These are phyloP conservation scores for Volvox africanus DNA, from an alignment of 139 green algal species.

Conservation along the genomic window DNA sequence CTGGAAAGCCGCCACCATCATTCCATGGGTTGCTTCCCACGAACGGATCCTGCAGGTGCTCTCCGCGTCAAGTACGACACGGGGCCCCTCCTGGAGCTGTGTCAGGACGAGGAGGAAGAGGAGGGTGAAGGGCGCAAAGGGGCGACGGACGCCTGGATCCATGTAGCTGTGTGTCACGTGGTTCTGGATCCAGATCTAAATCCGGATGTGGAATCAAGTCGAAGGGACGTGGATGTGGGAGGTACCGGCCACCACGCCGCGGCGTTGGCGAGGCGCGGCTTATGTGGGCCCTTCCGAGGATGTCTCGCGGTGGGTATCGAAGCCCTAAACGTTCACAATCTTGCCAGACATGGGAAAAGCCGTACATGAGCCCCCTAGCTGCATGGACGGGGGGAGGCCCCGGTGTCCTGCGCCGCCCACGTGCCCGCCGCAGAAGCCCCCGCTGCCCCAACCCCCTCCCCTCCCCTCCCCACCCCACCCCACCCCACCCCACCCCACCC, in stretches of 20 bases:
- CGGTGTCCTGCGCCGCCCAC: no score
- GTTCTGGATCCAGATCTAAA: not conserved
- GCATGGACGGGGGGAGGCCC: no score
- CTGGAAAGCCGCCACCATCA: no score
- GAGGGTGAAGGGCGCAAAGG: not conserved
- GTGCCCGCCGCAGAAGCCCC: not conserved
- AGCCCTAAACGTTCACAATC: no score
- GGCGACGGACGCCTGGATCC: not conserved
- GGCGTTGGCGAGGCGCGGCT: not conserved
- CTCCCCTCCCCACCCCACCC: no score
- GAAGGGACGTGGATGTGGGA: not conserved
- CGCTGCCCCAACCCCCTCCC: not conserved
- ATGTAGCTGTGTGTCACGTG: conserved; percentile 28
- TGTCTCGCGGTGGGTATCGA: conserved; percentile 4
- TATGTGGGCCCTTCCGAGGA: not conserved
- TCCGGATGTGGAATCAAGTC: not conserved
- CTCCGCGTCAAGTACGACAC: not conserved
- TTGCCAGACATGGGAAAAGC: no score
- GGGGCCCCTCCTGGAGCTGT: not conserved
- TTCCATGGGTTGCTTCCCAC: not conserved
- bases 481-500: no score
- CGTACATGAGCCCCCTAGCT: no score
- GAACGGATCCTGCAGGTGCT: not conserved
- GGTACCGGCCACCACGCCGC: no score
- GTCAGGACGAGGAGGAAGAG: not conserved